Conservation (phyloP, 495 filamentous ascomycete genomes). For the Tetracladium setigerum region DNA sequence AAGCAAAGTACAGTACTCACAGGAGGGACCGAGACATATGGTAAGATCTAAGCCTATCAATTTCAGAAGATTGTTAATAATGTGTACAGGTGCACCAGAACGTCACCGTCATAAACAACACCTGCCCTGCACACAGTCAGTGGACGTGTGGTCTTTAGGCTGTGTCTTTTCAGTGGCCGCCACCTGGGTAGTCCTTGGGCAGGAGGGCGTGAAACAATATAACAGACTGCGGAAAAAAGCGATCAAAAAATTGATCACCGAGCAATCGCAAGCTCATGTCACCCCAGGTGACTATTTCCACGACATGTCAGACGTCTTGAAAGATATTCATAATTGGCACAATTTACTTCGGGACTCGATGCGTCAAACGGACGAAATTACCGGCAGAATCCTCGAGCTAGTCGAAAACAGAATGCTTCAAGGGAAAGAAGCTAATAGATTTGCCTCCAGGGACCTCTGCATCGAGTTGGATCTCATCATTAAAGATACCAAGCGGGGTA, state of each 20-base stretch:
- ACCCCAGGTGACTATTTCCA: conserved; percentile 24
- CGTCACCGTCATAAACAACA: conserved; percentile 13
- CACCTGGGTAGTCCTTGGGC: conserved; percentile 33
- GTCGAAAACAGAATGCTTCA: conserved; percentile 2
- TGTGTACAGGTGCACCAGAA: conserved; percentile 15
- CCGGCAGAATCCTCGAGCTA: background rate
- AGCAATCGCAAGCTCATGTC: too few relatives aligned
- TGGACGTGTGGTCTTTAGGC: conserved; percentile 36
- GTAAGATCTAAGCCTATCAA: too few relatives aligned
- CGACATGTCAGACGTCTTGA: conserved; percentile 17
- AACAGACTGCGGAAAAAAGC: conserved; percentile 16
- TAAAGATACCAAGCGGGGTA: too few relatives aligned
- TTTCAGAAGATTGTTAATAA: conserved; percentile 1
- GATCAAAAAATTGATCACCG: background rate
- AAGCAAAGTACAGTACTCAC: conserved; percentile 9
- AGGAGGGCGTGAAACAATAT: conserved; percentile 22
- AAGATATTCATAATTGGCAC: conserved; percentile 22
- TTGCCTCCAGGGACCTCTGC: too few relatives aligned
- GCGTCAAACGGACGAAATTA: background rate
- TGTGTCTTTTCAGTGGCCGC: conserved; percentile 35
- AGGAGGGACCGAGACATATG: conserved; percentile 31
- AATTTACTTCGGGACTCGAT: conserved; percentile 7
- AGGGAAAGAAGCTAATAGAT: too few relatives aligned
- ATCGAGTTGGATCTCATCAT: too few relatives aligned
- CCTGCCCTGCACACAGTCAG: conserved; percentile 25